phyloP scores from a whole-genome alignment of 2,329 filamentous ascomycete species.

The Aureobasidium leucospermi region DNA sequence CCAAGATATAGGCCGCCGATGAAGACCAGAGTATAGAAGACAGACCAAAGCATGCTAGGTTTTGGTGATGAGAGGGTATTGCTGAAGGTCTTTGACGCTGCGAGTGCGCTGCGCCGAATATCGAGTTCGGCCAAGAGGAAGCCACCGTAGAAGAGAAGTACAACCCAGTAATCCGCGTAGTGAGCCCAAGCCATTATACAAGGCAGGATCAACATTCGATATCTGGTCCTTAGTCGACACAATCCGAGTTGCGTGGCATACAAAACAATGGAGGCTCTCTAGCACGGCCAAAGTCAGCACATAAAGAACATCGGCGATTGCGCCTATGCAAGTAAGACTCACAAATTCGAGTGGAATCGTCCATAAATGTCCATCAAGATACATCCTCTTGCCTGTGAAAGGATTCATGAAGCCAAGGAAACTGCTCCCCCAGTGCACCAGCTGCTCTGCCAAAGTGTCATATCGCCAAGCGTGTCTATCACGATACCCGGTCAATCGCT shows the following conservation, averaged over 20 bases:
- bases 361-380: constrained; percentile 48
- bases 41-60: background rate
- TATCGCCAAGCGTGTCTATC: constrained; percentile 15
- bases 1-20: background rate
- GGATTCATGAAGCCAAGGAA: constrained; percentile 23
- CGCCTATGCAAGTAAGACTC: background rate
- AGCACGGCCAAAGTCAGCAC: constrained; percentile 23
- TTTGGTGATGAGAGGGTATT: constrained; percentile 29
- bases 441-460: constrained; percentile 14
- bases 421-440: constrained; percentile 29
- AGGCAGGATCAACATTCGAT: constrained; percentile 37
- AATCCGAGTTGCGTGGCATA: constrained; percentile 47
- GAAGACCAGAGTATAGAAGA: background rate
- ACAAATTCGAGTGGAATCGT: constrained; percentile 36
- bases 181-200: constrained; percentile 40
- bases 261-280: constrained; percentile 44
- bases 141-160: constrained; percentile 48
- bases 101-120: constrained; percentile 19
- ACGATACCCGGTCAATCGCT: constrained; percentile 2
- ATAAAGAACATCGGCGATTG: background rate
- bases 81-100: constrained; percentile 44
- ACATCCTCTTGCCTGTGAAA: background rate
- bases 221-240: background rate
- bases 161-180: constrained; percentile 45
- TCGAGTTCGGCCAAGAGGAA: constrained; percentile 51